Percentiles rank a stretch among this genome's conserved stretches.
Evolutionary conservation across 1,284 basidiomycete species (phyloP).

Genomic region (Leccinum pachyderme): DNA sequence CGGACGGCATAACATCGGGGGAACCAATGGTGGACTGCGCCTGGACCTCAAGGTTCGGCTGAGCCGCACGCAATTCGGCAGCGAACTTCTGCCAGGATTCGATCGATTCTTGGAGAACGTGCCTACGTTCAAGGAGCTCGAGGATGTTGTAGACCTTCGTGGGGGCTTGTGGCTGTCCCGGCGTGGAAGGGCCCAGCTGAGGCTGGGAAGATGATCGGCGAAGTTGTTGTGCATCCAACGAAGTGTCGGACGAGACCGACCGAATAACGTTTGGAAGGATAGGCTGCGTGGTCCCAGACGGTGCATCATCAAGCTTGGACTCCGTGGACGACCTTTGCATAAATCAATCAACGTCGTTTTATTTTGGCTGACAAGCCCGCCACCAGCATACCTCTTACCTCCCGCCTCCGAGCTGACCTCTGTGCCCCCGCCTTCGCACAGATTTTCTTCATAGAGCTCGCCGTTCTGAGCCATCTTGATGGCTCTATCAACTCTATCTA

Average conservation of each 20-base stretch:
- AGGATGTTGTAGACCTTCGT: slow-evolving; percentile 26
- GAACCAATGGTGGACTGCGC: neutral
- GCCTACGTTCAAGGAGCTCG: slow-evolving; percentile 29
- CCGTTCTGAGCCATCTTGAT: slow-evolving; percentile 30
- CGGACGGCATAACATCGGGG: neutral
- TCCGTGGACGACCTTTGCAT: slow-evolving; percentile 16
- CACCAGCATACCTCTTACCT: slow-evolving; percentile 15
- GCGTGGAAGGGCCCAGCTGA: slow-evolving; percentile 24
- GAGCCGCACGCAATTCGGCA: slow-evolving; percentile 20
- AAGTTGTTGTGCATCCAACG: slow-evolving; percentile 22
- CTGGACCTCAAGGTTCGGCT: slow-evolving; percentile 17
- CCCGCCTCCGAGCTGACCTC: neutral
- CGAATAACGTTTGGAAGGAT: neutral
- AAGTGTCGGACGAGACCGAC: slow-evolving; percentile 7
- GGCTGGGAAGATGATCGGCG: slow-evolving; percentile 34
- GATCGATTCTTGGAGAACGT: slow-evolving; percentile 31
- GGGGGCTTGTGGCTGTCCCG: slow-evolving; percentile 16
- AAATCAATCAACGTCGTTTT: slow-evolving; percentile 8
- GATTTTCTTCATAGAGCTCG: slow-evolving; percentile 16
- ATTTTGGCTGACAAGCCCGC: slow-evolving; percentile 2
- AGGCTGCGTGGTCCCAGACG: slow-evolving; percentile 4
- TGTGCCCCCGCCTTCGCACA: neutral
- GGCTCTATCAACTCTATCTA: slow-evolving; percentile 31
- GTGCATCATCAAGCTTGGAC: slow-evolving; percentile 1
- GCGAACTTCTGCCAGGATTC: slow-evolving; percentile 22